Evolutionary conservation across 495 filamentous ascomycete species (phyloP).

Genomic region (Xylaria castorea): DNA sequence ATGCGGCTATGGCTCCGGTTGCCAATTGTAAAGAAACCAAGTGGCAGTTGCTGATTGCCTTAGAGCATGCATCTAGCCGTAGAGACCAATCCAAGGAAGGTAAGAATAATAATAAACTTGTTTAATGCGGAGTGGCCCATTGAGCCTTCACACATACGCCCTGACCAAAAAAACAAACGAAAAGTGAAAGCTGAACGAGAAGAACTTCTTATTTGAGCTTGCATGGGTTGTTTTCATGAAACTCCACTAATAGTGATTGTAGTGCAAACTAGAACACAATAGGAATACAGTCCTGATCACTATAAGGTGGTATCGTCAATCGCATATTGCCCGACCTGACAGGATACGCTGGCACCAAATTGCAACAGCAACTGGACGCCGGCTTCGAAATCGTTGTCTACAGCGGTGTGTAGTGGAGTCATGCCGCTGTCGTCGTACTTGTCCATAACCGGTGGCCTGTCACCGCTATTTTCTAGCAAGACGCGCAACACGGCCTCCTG

Average conservation of each 20-base stretch:
- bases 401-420: constrained; percentile 3
- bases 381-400: background rate
- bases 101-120: too few species aligned
- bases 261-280: background rate
- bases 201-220: background rate
- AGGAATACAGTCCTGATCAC: background rate
- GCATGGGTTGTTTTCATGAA: background rate
- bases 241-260: background rate
- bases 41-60: background rate
- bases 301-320: background rate
- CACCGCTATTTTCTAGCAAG: background rate
- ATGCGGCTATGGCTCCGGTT: background rate
- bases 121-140: background rate
- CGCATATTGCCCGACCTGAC: background rate
- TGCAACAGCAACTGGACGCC: constrained; percentile 9
- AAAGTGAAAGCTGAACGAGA: background rate
- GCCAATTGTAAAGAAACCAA: too few species aligned
- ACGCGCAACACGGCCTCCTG: background rate
- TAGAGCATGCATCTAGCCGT: background rate
- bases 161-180: background rate
- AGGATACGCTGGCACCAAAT: constrained; percentile 1
- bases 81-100: background rate
- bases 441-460: background rate
- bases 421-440: background rate
- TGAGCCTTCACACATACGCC: background rate